Percentiles rank a stretch among this genome's conserved stretches.
Conservation (phyloP, 2,329 filamentous ascomycete genomes). For the Diaporthe citrichinensis region DNA sequence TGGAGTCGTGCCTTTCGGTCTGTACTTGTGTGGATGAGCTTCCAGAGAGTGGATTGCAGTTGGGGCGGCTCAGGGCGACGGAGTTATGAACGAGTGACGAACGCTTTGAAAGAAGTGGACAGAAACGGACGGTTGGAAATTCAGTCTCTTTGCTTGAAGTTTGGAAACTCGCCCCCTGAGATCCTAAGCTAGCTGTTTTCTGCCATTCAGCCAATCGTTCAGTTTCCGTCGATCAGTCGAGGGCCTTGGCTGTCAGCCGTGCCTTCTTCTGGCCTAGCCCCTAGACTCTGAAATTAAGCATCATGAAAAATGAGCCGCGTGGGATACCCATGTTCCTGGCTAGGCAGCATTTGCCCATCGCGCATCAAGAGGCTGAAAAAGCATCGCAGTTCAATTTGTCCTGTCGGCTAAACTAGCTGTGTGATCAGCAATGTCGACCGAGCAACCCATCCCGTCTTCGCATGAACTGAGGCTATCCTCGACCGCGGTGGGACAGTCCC, state of each 20-base stretch:
- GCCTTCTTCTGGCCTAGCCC: conserved; percentile 6
- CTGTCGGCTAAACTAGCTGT: not conserved
- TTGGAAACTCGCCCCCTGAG: not conserved
- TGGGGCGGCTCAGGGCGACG: not conserved
- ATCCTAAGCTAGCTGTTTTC: not conserved
- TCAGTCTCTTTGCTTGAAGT: not conserved
- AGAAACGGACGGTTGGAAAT: not conserved
- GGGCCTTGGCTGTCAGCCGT: not conserved
- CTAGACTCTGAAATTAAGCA: not conserved
- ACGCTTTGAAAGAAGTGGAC: not conserved
- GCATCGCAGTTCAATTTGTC: not conserved
- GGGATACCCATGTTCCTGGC: not conserved
- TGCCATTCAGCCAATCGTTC: not conserved
- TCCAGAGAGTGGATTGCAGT: not conserved
- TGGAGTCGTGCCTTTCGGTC: not conserved
- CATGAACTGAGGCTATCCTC: no score
- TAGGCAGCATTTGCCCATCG: not conserved
- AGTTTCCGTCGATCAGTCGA: not conserved
- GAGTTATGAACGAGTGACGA: conserved; percentile 18
- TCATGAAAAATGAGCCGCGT: not conserved
- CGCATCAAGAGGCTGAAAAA: not conserved
- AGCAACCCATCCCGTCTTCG: not conserved
- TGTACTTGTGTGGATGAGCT: not conserved
- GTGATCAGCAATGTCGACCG: not conserved
- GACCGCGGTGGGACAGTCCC: no score